Base-by-base conservation (phyloP, 1,139 yeast species). In the Taphrina sp. region DNA sequence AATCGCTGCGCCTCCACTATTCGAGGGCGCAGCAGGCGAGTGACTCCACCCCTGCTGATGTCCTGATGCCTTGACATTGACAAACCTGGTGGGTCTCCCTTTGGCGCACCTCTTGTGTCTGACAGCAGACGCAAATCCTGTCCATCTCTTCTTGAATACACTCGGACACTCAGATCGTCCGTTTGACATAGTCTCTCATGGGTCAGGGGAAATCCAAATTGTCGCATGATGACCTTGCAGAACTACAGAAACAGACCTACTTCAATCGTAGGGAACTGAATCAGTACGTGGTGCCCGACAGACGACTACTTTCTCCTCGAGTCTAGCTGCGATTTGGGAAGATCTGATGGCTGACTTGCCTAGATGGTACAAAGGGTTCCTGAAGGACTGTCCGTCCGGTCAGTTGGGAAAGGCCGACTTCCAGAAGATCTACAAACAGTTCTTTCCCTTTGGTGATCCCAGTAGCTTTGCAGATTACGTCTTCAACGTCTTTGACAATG, bases 381-480 rank as follows among this genome's bases (percentile, higher is more conserved):
- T 85, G 47, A 78, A 96, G 66, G 98, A 94, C 67, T 90, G 96
- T 69, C 97, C 97, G 0, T 77, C 81, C 43, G 98, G 98, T 0
- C 92, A 85, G 67, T 74, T 94, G 42, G 81, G 89, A 7, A 85
- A 85, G 66, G 87, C 85, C 55, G 97, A 92, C 67, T 89, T 94
- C 69, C 82, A 86, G 62, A 87, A 86, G 69, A 90, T 92, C 19
- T 94, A 89, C 72, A 88, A 87, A 69, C 97, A 92, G 67, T 94
- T 90, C 70, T 94, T 94, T 74, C 99, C 99, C 19, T 94, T 94
- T 74, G 99, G 99, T 1, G 96, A 92, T 66, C 96, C 98, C 0
- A 79, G 85, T 10, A 92, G 89, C 59, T 94, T 89, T 72, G 87
- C 96, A 59, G 88, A 82, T 61, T 86, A 84, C 65, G 83, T 94